Base-by-base conservation (phyloP, 202 grass and related monocot genomes). In the Setaria viridis region DNA sequence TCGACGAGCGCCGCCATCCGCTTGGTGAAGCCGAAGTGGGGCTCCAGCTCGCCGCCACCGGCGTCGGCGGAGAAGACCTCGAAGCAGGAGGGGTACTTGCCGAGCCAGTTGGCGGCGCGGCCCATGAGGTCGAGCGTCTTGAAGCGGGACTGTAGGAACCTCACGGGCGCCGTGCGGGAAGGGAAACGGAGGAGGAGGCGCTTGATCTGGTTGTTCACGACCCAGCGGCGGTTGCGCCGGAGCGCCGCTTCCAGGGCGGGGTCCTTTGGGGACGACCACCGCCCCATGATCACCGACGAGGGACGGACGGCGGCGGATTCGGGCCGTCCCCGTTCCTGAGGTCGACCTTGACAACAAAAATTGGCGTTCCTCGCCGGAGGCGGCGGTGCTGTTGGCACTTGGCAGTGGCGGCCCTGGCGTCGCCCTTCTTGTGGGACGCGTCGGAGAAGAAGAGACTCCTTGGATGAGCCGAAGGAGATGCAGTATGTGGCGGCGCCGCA, bases 151-250 rank as follows among this genome's bases (percentile, higher is more conserved):
- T 98, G 91, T 80, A 98, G 89, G 89, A 88, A 91, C 63, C 86
- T 81, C 65, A 98, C 91, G 56, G 93, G 88, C 14, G 87, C 88
- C 65, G 89, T 62, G 72, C 86, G 90, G 48, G 87, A 83, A 11
- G 93, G 91, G 78, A 88, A 94, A 32, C 93, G 86, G 82, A 98
- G 88, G 76, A 98, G 88, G 63, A 95, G 67, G 71, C 94, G 85
- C 85, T 98, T 98, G 83, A 95, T 98, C 80, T 98, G 91, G 81
- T 98, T 98, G 84, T 98, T 98, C 14, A 94, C 78, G 13, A 98
- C 81, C 95, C 95, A 98, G 62, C 95, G 95, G 49, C 93, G 89
- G 83, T 92, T 98, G 19, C 89, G 95, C 19, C 83, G 83, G 66
- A 97, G 91, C 7, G 88, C 87, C 7, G 83, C 86, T 76, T 98